Evolutionary conservation across 768 basidiomycete genomes (phyloP), one percentile per base, ranked within the genome.

Genomic region (Podaxis pistillaris): DNA sequence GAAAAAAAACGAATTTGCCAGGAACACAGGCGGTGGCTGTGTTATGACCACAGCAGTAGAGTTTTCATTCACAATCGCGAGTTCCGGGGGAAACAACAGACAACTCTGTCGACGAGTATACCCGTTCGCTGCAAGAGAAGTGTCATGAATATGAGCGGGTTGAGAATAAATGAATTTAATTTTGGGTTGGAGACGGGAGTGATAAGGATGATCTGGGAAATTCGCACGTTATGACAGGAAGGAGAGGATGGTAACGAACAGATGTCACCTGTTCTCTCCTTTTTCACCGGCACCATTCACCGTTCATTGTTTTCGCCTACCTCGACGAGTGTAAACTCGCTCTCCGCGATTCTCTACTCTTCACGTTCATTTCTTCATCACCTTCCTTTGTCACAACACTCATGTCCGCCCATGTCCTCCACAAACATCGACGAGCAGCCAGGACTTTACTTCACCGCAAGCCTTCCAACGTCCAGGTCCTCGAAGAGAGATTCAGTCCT

Each of bases 401-500:
- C 38, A 62, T 62, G 61, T 15, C 37, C 37, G 37, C 37, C 30
- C 61, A 62, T 62, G 61, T 22, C 17, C 22, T 36, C 46, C 24
- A 15, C 44, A 54, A 53, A 8, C 59, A 56, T 24, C 54, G 55
- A 38, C 54, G 44, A 49, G 54, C 55, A 2, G 54, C 60, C n/a
- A 50, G 36, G 47, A 36, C 60, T 19, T 33, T 56, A 24, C 2
- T 51, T 56, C 60, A n/a, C 13, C 60, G 36, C 41, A 62, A 55
- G 28, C 52, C 60, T 26, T 26, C 54, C 44, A 49, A 49, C 5
- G 55, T 56, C 36, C 54, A 62, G 33, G 53, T 54, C 53, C 60
- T 62, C 30, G 52, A 54, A 33, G 37, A 56, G 47, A 62, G 61
- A 40, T 62, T 62, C 54, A 62, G 54, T 30, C 61, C 61, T 13